Evolutionary conservation across 495 filamentous ascomycete species (phyloP).

Genomic region (Aspergillus nanangensis): DNA sequence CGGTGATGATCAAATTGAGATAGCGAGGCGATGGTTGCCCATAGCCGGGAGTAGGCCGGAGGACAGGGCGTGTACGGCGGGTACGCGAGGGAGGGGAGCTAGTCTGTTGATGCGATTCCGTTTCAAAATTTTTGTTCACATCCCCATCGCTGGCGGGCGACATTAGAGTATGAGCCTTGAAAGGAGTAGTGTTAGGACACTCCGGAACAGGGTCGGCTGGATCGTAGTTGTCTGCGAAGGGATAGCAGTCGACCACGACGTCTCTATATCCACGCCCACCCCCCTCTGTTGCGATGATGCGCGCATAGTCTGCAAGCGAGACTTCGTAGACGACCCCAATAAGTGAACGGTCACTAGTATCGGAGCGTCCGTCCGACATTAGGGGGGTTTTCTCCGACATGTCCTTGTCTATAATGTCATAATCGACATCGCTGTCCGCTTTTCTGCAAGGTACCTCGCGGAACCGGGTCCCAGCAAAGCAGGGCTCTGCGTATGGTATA

Average conservation of each 20-base stretch:
- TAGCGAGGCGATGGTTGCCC: constrained; percentile 84
- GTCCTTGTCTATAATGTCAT: constrained; percentile 10
- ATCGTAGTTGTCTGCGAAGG: constrained; percentile 49
- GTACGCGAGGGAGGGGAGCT: too few species aligned
- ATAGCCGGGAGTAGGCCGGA: constrained; percentile 51
- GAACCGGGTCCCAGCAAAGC: constrained; percentile 77
- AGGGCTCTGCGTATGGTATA: constrained; percentile 82
- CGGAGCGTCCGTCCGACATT: constrained; percentile 31
- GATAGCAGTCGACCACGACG: constrained; percentile 69
- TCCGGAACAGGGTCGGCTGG: constrained; percentile 34
- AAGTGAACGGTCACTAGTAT: constrained; percentile 67
- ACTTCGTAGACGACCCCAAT: constrained; percentile 96
- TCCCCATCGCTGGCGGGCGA: constrained; percentile 34
- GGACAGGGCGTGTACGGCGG: too few species aligned
- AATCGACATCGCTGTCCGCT: constrained; percentile 7
- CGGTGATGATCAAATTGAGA: constrained; percentile 67
- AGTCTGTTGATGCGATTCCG: too few species aligned
- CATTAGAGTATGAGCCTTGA: constrained; percentile 60
- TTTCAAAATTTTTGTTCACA: too few species aligned
- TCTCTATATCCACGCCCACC: constrained; percentile 79
- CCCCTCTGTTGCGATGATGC: constrained; percentile 87
- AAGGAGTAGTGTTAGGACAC: constrained; percentile 28
- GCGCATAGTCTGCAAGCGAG: constrained; percentile 71
- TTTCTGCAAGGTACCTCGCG: constrained; percentile 36
- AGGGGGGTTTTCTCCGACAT: constrained; percentile 29